Conservation (phyloP, 345 rosid species). For the Limnanthes douglasii region DNA sequence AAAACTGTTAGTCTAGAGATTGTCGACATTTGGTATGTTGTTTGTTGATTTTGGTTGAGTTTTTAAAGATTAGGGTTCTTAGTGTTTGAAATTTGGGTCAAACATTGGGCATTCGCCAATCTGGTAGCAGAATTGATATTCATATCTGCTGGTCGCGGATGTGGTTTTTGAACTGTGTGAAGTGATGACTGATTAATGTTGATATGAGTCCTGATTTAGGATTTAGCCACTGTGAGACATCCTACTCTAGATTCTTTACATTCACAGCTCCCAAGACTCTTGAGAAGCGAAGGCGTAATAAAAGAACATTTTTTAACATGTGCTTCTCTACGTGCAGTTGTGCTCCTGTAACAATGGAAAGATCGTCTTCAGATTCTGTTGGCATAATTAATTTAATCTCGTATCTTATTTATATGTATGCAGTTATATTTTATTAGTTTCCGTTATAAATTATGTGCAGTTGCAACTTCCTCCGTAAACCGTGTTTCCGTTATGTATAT, state of each 20-base stretch:
- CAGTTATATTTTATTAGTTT: too few species aligned
- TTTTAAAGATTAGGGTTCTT: too few species aligned
- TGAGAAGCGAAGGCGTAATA: slow-evolving; percentile 67
- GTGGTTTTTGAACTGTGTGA: slow-evolving; percentile 71
- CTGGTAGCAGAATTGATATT: slow-evolving; percentile 82
- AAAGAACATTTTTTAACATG: slow-evolving; percentile 73
- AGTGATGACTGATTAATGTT: slow-evolving; percentile 81
- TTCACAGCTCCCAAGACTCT: slow-evolving; percentile 39
- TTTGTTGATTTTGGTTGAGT: too few species aligned
- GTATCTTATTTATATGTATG: too few species aligned
- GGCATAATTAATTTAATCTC: too few species aligned
- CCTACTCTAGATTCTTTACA: slow-evolving; percentile 71
- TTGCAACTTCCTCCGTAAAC: too few species aligned
- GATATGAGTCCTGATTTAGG: slow-evolving; percentile 82
- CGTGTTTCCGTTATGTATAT: too few species aligned
- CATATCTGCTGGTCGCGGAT: slow-evolving; percentile 80
- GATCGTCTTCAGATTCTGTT: slow-evolving; percentile 76
- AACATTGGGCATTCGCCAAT: too few species aligned
- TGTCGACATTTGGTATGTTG: too few species aligned
- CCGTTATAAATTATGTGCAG: too few species aligned
- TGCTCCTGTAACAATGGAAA: slow-evolving; percentile 78
- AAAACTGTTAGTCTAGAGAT: too few species aligned
- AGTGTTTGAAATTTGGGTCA: too few species aligned
- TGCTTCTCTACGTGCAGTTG: slow-evolving; percentile 73
- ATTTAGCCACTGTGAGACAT: slow-evolving; percentile 64